Evolutionary conservation across 306 rosid genomes (phyloP), one percentile per base, ranked within the genome.

Genomic region (Castanea sativa): DNA sequence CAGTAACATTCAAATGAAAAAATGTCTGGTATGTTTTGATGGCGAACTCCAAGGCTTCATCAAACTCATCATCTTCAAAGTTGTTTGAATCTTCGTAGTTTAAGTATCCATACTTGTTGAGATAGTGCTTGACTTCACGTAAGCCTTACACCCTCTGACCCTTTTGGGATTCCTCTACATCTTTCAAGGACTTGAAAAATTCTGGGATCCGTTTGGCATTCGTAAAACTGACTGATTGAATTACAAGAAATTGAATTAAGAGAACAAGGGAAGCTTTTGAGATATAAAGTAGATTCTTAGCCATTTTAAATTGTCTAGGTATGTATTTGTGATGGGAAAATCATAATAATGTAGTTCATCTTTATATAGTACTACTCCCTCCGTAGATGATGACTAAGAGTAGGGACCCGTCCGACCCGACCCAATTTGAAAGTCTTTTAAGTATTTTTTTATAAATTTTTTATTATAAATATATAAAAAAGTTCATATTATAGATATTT

Each of bases 1-100:
- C 73, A 15, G 77, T 69, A 23, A 76, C 80, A 5, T 76, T 76
- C 12, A 81, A 55, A 35, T 38, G 23, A 12, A 68, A 80, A 15
- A 0, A 56, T 30, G 20, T 19, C 32, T 69, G 80, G 21, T 33
- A 75, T 3, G 15, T 20, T 69, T 59, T 75, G 1, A 80, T 8
- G 7, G 76, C 84, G 1, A 29, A 41, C 43, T 80, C 72, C 20
- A 74, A 49, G 29, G 2, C 71, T 16, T 58, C 32, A 3, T 71
- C 68, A 16, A 45, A 75, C 15, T 61, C 27, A 43, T 45, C 9
- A 4, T 18, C 30, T 5, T 25, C 43, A 12, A 29, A 30, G 41
- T 15, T 10, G 19, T 45, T 27, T 3, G 19, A 2, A 23, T 16
- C 52, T 51, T 64, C 33, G 10, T 30, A 18, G 60, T 45, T 60